Percentiles rank a stretch among this genome's conserved stretches.
Evolutionary conservation across 1,284 basidiomycete genomes (phyloP).

Genomic region (Microbotryum saponariae): DNA sequence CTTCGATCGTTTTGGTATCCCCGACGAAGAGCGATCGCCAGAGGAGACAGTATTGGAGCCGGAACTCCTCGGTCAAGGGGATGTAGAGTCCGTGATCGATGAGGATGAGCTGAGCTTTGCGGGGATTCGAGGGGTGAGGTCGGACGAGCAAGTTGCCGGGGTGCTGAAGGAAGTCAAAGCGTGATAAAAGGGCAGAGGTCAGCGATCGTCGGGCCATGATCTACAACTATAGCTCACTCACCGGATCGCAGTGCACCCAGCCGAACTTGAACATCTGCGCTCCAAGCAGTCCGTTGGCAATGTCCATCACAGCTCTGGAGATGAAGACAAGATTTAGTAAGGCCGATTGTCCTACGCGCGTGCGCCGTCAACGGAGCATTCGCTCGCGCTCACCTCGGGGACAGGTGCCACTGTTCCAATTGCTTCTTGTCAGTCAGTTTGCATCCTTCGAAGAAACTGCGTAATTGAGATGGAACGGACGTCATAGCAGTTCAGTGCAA

Average conservation of each 20-base stretch:
- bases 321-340: too few relatives aligned
- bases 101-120: conserved; percentile 60
- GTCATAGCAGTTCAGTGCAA: too few relatives aligned
- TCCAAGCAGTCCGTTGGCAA: conserved; percentile 68
- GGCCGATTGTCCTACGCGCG: too few relatives aligned
- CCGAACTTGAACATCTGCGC: conserved; percentile 82
- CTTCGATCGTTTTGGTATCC: conserved; percentile 58
- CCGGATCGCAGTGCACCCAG: conserved; percentile 57
- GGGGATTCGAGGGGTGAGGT: conserved; percentile 55
- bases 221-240: too few relatives aligned
- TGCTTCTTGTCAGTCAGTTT: conserved; percentile 56
- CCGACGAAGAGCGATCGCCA: conserved; percentile 70
- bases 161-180: conserved; percentile 13
- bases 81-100: conserved; percentile 75
- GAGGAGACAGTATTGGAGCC: conserved; percentile 49
- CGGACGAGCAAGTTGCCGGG: conserved; percentile 74
- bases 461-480: neutral
- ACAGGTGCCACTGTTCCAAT: conserved; percentile 42
- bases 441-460: conserved; percentile 30
- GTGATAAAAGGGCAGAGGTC: too few relatives aligned
- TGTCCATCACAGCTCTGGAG: conserved; percentile 50
- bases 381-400: conserved; percentile 44
- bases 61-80: conserved; percentile 33
- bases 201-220: too few relatives aligned
- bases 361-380: too few relatives aligned